phyloP scores from a whole-genome alignment of 768 basidiomycete species.

The Mycena kentingensis region DNA sequence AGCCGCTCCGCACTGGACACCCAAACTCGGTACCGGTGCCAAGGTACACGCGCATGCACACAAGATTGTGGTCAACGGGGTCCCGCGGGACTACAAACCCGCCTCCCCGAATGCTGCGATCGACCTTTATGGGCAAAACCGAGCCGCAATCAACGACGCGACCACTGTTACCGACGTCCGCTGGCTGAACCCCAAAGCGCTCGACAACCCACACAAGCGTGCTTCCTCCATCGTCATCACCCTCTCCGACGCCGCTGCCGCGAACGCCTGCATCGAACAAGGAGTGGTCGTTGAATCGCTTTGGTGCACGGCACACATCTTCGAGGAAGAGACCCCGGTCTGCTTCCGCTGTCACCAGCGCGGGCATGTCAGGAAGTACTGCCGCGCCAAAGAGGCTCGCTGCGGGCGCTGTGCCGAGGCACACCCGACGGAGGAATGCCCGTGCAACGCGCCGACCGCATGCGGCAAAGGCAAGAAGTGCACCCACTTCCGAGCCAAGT shows the following conservation, averaged over 20 bases:
- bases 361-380: neutral
- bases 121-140: conserved; percentile 1
- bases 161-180: neutral
- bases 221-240: conserved; percentile 9
- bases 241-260: neutral
- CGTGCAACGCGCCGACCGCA: neutral
- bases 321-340: neutral
- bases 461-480: neutral
- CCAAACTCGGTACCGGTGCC: neutral
- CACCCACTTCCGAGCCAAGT: neutral
- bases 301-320: conserved; percentile 1
- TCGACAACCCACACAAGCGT: conserved; percentile 3
- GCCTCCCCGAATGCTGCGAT: neutral
- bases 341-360: conserved; percentile 1
- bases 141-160: conserved; percentile 1
- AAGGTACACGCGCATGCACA: neutral
- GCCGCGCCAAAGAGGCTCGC: neutral
- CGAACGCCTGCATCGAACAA: neutral
- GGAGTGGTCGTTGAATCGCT: neutral
- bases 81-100: conserved; percentile 1
- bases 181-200: conserved; percentile 9
- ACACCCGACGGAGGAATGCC: neutral
- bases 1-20: neutral
- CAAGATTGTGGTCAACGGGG: neutral
- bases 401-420: neutral